A percentile compares a stretch with the other conserved stretches of the same genome.
These are phyloP conservation scores for Sugiyamaella mastotermitis DNA, from an alignment of 805 yeast species.

Conservation along the genomic window DNA sequence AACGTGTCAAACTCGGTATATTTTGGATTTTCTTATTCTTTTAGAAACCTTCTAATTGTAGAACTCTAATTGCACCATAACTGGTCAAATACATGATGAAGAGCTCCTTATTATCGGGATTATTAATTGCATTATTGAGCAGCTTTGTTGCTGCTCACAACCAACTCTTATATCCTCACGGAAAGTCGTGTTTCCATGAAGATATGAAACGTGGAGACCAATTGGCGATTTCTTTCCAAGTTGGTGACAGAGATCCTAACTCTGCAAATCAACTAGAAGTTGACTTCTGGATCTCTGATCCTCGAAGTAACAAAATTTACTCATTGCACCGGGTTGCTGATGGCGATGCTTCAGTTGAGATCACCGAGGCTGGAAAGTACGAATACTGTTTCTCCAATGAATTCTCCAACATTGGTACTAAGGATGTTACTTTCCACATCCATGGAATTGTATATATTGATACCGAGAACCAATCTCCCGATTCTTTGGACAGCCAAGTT, in stretches of 20 bases:
- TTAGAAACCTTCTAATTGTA: too few species aligned
- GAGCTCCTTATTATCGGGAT: too few species aligned
- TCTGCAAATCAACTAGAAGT: slow-evolving; percentile 32
- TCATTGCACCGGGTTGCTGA: slow-evolving; percentile 58
- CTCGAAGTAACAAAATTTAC: slow-evolving; percentile 46
- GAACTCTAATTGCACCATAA: too few species aligned
- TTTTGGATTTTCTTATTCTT: too few species aligned
- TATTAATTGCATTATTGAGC: slow-evolving; percentile 2
- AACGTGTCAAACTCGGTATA: too few species aligned
- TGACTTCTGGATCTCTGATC: slow-evolving; percentile 57
- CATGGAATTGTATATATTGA: slow-evolving; percentile 89
- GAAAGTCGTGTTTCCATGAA: slow-evolving; percentile 86
- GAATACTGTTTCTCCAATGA: slow-evolving; percentile 91
- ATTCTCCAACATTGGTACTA: slow-evolving; percentile 59
- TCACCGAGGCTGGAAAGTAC: slow-evolving; percentile 65
- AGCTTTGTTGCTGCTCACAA: slow-evolving; percentile 54
- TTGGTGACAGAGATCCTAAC: slow-evolving; percentile 70
- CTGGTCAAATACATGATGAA: too few species aligned
- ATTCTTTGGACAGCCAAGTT: slow-evolving; percentile 79
- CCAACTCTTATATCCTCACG: slow-evolving; percentile 73
- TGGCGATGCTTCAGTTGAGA: slow-evolving; percentile 69
- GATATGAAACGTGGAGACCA: slow-evolving; percentile 76
- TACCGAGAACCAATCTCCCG: slow-evolving; percentile 64
- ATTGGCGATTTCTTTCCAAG: slow-evolving; percentile 84
- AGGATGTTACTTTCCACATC: slow-evolving; percentile 91